Conservation (phyloP, 768 basidiomycete genomes). For the Pisolithus marmoratus region DNA sequence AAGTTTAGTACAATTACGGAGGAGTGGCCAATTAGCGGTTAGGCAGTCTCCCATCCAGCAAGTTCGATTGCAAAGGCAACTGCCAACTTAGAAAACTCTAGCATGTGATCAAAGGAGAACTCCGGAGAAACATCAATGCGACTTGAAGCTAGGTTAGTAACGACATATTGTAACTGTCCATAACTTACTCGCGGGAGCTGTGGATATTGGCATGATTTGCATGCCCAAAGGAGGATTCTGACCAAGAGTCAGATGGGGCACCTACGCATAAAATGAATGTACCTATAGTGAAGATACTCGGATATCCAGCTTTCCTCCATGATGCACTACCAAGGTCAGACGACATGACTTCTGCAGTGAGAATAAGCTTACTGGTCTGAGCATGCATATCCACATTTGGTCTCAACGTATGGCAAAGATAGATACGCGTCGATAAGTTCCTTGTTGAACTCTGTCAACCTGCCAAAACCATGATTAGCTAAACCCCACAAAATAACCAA, state of each 20-base stretch:
- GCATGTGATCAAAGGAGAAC: constrained; percentile 88
- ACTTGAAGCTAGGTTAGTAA: constrained; percentile 34
- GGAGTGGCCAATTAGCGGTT: neutral
- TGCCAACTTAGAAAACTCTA: constrained; percentile 81
- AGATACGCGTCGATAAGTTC: constrained; percentile 69
- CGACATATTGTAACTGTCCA: constrained; percentile 30
- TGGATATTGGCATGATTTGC: constrained; percentile 78
- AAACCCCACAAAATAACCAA: constrained; percentile 16
- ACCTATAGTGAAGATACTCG: constrained; percentile 76
- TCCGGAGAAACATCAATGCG: constrained; percentile 82
- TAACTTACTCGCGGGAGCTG: constrained; percentile 68
- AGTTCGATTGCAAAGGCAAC: constrained; percentile 77
- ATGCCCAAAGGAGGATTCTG: constrained; percentile 67
- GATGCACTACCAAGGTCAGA: constrained; percentile 48
- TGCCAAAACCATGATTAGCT: constrained; percentile 26
- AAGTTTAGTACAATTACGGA: too few species aligned
- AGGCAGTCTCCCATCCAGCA: constrained; percentile 35
- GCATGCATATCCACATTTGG: constrained; percentile 91
- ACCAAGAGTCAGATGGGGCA: neutral
- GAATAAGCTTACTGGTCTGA: constrained; percentile 71
- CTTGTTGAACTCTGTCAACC: constrained; percentile 79
- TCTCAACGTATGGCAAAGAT: constrained; percentile 75
- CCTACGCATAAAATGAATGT: neutral
- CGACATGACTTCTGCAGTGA: neutral
- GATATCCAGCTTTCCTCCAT: constrained; percentile 83